Conservation (phyloP, 2,329 filamentous ascomycete genomes). For the Colletotrichum sp. region DNA sequence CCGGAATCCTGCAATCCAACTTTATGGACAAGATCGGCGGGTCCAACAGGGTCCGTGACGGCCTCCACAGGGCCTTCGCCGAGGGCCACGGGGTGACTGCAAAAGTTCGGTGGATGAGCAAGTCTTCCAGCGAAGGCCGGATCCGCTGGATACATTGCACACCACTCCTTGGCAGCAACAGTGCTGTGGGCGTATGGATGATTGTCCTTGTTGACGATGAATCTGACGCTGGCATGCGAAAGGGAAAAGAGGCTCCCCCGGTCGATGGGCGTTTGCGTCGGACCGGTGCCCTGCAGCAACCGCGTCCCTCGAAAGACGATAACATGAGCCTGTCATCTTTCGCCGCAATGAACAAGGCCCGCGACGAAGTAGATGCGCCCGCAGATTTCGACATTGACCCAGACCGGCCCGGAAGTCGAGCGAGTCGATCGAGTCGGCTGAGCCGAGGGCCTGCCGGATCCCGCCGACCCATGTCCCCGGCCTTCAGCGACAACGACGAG, state of each 20-base stretch:
- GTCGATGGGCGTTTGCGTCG: conserved; percentile 25
- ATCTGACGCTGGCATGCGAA: conserved; percentile 21
- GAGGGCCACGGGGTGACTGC: conserved; percentile 76
- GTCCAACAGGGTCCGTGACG: conserved; percentile 49
- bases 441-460: neutral
- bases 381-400: neutral
- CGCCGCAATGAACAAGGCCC: conserved; percentile 14
- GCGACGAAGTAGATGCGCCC: neutral
- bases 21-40: conserved; percentile 61
- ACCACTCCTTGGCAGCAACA: conserved; percentile 70
- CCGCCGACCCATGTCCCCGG: neutral
- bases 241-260: conserved; percentile 26
- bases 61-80: conserved; percentile 63
- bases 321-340: conserved; percentile 24
- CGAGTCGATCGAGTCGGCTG: conserved; percentile 5
- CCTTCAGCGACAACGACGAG: neutral
- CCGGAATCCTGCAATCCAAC: conserved; percentile 68
- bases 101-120: conserved; percentile 73
- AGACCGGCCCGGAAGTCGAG: conserved; percentile 7
- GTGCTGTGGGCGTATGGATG: conserved; percentile 80
- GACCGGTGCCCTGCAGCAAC: neutral
- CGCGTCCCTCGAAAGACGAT: conserved; percentile 16
- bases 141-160: conserved; percentile 81
- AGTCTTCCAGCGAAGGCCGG: conserved; percentile 59
- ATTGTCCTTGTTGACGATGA: conserved; percentile 75